Conservation (phyloP, 805 yeast species). For the Starmerella riodocensis region DNA sequence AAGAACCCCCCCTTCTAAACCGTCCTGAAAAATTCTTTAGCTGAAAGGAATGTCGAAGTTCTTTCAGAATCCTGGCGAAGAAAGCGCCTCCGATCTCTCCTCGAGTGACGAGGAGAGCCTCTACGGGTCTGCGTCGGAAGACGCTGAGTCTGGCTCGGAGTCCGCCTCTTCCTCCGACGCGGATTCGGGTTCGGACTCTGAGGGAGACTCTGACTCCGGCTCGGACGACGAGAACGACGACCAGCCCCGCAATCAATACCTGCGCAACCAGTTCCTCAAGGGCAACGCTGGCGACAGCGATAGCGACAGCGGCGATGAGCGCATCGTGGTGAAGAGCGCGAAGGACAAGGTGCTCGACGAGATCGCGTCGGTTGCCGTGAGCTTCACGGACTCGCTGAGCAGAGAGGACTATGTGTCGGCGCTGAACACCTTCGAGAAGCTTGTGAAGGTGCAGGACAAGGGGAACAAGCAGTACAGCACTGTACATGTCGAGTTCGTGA, state of each 20-base stretch:
- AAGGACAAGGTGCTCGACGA: conserved; percentile 88
- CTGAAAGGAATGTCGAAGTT: conserved; percentile 64
- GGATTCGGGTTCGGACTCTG: conserved; percentile 32
- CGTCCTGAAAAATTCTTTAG: conserved; percentile 16
- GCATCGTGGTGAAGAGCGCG: conserved; percentile 81
- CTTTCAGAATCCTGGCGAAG: conserved; percentile 43
- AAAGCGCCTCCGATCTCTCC: conserved; percentile 43
- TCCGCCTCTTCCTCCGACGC: conserved; percentile 26
- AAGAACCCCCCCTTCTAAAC: neutral
- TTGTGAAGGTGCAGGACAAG: conserved; percentile 51
- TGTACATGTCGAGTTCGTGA: conserved; percentile 60
- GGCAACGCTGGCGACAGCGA: conserved; percentile 30
- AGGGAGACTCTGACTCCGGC: conserved; percentile 33
- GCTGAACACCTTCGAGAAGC: conserved; percentile 60
- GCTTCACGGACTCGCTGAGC: conserved; percentile 49
- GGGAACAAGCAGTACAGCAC: conserved; percentile 64
- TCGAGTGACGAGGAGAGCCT: conserved; percentile 51
- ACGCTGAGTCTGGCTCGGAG: conserved; percentile 31
- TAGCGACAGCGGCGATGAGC: conserved; percentile 51
- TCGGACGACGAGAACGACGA: conserved; percentile 31
- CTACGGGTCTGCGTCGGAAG: conserved; percentile 30
- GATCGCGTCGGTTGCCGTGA: conserved; percentile 50
- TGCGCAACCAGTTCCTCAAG: conserved; percentile 27
- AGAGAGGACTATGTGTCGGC: conserved; percentile 69
- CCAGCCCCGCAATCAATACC: conserved; percentile 26